phyloP scores from a whole-genome alignment of 306 rosid genomes.

The Trifolium subterraneum region DNA sequence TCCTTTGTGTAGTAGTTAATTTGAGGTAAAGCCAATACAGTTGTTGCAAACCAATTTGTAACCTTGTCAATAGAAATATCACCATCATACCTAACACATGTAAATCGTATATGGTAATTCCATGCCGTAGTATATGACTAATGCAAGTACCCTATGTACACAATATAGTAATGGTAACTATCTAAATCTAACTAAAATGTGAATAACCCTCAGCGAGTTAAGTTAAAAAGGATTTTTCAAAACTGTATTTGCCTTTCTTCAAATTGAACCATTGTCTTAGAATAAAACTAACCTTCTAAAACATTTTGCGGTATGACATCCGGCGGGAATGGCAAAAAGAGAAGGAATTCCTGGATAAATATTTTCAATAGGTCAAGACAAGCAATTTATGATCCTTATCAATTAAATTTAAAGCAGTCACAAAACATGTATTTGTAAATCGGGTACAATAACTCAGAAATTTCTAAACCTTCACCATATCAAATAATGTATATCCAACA shows the following conservation, averaged over 20 bases:
- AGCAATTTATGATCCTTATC: background rate
- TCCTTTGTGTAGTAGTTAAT: constrained; percentile 79
- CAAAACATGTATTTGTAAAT: constrained; percentile 11
- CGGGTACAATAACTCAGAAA: constrained; percentile 18
- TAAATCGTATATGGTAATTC: constrained; percentile 23
- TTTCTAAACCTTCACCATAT: constrained; percentile 15
- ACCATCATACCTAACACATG: constrained; percentile 68
- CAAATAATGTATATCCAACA: constrained; percentile 27
- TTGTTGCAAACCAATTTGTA: constrained; percentile 92
- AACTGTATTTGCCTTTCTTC: background rate
- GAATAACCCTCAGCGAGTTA: background rate
- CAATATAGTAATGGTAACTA: constrained; percentile 1
- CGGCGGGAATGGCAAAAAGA: constrained; percentile 68
- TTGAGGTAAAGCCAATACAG: constrained; percentile 74
- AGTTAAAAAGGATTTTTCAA: constrained; percentile 18
- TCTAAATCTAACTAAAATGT: constrained; percentile 7
- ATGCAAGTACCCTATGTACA: constrained; percentile 27
- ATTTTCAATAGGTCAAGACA: constrained; percentile 36
- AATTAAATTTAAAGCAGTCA: too few relatives aligned
- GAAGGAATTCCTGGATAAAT: constrained; percentile 75
- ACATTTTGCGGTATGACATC: constrained; percentile 71
- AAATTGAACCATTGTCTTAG: constrained; percentile 28
- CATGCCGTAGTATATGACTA: constrained; percentile 24
- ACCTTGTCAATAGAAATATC: constrained; percentile 66
- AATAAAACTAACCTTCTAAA: constrained; percentile 69